These are phyloP conservation scores for Didymella exigua DNA, from an alignment of 2,329 filamentous ascomycete species.

Conservation along the genomic window DNA sequence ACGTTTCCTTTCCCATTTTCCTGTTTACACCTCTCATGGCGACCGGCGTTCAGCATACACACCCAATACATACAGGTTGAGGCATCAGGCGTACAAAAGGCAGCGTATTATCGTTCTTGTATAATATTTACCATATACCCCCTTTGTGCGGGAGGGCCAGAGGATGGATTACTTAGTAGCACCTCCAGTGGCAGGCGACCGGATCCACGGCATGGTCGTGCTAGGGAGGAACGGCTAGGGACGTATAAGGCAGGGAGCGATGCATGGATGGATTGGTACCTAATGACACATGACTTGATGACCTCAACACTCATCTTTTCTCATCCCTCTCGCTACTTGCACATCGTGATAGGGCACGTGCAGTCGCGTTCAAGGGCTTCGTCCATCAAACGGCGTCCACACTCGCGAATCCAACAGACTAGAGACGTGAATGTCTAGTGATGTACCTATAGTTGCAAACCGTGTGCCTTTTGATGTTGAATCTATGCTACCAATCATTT, in stretches of 20 bases:
- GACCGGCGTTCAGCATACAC: conserved; percentile 15
- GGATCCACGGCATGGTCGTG: background rate
- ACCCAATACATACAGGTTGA: conserved; percentile 2
- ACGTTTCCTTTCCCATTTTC: background rate
- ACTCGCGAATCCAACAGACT: too few species aligned
- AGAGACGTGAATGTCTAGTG: too few species aligned
- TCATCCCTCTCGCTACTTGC: background rate
- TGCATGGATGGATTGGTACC: background rate
- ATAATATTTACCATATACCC: conserved; percentile 23
- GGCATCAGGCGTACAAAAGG: conserved; percentile 15
- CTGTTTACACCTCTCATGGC: background rate
- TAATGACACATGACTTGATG: conserved; percentile 18
- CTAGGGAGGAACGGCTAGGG: background rate
- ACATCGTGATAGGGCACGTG: too few species aligned
- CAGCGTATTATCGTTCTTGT: conserved; percentile 12
- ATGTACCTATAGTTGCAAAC: too few species aligned
- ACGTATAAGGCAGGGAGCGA: background rate
- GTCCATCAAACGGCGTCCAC: too few species aligned
- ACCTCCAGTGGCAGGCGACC: background rate
- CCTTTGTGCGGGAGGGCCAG: conserved; percentile 7
- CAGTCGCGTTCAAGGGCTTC: too few species aligned
- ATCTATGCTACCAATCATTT: too few species aligned
- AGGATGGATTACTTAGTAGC: background rate
- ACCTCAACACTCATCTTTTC: background rate
- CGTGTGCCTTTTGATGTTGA: too few species aligned